Conservation (phyloP, 371 early-diverging fungal genomes). For the Cladochytrium tenue region DNA sequence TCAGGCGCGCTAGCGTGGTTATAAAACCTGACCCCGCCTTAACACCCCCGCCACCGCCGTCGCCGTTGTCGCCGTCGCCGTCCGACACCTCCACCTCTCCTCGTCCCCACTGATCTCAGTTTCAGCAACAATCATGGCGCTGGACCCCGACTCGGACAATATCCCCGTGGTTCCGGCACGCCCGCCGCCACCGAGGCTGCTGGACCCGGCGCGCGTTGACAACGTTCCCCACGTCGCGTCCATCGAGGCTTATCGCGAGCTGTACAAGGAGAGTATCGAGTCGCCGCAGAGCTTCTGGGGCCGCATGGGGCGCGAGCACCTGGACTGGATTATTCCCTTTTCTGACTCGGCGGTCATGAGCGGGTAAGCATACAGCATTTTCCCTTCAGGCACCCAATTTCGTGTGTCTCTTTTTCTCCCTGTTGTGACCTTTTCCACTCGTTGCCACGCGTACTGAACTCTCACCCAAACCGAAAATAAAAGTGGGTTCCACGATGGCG, state of each 20-base stretch:
- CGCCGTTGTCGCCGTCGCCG: too few relatives aligned
- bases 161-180: too few relatives aligned
- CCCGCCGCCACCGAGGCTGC: slow-evolving; percentile 16
- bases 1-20: too few relatives aligned
- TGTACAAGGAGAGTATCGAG: slow-evolving; percentile 78
- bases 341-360: slow-evolving; percentile 47
- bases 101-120: too few relatives aligned
- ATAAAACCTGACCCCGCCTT: too few relatives aligned
- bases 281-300: slow-evolving; percentile 84
- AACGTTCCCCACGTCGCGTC: slow-evolving; percentile 58
- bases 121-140: too few relatives aligned
- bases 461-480: slow-evolving; percentile 5
- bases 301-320: slow-evolving; percentile 67
- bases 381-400: too few relatives aligned
- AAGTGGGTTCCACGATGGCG: slow-evolving; percentile 71
- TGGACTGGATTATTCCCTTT: slow-evolving; percentile 81
- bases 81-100: too few relatives aligned
- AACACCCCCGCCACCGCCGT: too few relatives aligned
- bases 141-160: too few relatives aligned
- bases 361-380: slow-evolving; percentile 8
- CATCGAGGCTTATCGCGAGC: slow-evolving; percentile 72
- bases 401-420: too few relatives aligned
- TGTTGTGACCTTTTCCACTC: neutral
- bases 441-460: neutral
- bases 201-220: slow-evolving; percentile 7